A percentile compares a stretch with the other conserved stretches of the same genome.
Evolutionary conservation across 148 eudicot genomes (phyloP).

Genomic region (Euryodendron excelsum): DNA sequence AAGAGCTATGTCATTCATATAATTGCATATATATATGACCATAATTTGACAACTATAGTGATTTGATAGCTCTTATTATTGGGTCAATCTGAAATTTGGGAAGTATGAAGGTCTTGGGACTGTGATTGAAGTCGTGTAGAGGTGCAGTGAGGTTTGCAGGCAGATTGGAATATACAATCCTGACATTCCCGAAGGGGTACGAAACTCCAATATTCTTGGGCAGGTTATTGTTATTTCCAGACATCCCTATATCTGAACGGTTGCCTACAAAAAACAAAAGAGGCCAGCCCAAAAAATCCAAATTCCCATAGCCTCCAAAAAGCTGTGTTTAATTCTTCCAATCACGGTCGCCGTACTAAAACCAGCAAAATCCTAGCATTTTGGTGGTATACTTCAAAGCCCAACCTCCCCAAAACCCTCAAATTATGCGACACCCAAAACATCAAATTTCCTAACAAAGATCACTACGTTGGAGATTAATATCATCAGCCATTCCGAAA

Average conservation of each 20-base stretch:
- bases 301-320: slow-evolving; percentile 12
- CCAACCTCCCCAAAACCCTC: too few species aligned
- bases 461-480: background rate
- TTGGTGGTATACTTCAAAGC: too few species aligned
- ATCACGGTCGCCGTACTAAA: background rate
- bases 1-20: too few species aligned
- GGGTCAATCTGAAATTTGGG: too few species aligned
- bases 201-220: slow-evolving; percentile 56
- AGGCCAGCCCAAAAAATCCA: too few species aligned
- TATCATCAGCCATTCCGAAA: background rate
- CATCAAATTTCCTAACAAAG: background rate
- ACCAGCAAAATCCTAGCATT: slow-evolving; percentile 15
- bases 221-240: slow-evolving; percentile 57
- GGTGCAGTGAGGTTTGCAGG: slow-evolving; percentile 46
- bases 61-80: too few species aligned
- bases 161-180: too few species aligned
- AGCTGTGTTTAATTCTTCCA: background rate
- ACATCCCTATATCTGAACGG: slow-evolving; percentile 37
- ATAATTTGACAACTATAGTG: too few species aligned
- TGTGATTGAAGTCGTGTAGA: slow-evolving; percentile 43
- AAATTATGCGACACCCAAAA: too few species aligned
- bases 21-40: too few species aligned
- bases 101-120: too few species aligned
- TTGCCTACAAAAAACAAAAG: slow-evolving; percentile 11
- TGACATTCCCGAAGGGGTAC: slow-evolving; percentile 62